Percentiles rank a stretch among this genome's conserved stretches.
phyloP scores from a whole-genome alignment of 2,329 filamentous ascomycete genomes.

The Pseudogymnoascus destructans region DNA sequence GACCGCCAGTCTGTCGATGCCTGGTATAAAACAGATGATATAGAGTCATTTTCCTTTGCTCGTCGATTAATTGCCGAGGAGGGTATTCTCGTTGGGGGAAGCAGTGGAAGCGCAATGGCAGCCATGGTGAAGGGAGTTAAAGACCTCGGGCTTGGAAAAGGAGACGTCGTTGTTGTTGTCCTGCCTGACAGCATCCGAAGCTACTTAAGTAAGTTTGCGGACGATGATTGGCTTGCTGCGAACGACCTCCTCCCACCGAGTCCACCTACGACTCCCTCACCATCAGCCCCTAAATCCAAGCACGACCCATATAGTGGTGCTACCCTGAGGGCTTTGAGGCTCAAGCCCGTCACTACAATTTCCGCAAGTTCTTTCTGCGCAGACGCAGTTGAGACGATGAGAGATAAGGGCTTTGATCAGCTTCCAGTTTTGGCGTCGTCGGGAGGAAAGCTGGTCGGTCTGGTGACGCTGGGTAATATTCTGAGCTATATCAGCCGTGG shows the following conservation, averaged over 20 bases:
- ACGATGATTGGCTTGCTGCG: slow-evolving; percentile 96
- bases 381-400: slow-evolving; percentile 93
- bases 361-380: slow-evolving; percentile 57
- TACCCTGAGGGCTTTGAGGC: slow-evolving; percentile 67
- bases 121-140: slow-evolving; percentile 65
- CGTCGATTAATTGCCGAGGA: slow-evolving; percentile 85
- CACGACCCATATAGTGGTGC: slow-evolving; percentile 62
- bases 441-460: slow-evolving; percentile 65
- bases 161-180: slow-evolving; percentile 80
- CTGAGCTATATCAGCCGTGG: slow-evolving; percentile 80
- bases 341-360: slow-evolving; percentile 90
- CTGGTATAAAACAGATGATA: slow-evolving; percentile 98
- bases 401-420: slow-evolving; percentile 95
- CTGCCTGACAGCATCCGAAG: slow-evolving; percentile 93
- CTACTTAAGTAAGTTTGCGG: slow-evolving; percentile 95
- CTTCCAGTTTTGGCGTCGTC: slow-evolving; percentile 70
- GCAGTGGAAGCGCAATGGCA: slow-evolving; percentile 81
- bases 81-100: slow-evolving; percentile 84
- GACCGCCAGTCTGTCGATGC: slow-evolving; percentile 68
- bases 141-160: slow-evolving; percentile 64
- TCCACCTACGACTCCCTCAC: slow-evolving; percentile 30
- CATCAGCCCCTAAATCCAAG: slow-evolving; percentile 28
- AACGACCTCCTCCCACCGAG: slow-evolving; percentile 73
- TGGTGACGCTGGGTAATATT: slow-evolving; percentile 90
- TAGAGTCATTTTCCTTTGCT: slow-evolving; percentile 82